Percentiles rank a stretch among this genome's conserved stretches.
These are phyloP conservation scores for Nemania bipapillata DNA, from an alignment of 2,329 filamentous ascomycete species.

Conservation along the genomic window DNA sequence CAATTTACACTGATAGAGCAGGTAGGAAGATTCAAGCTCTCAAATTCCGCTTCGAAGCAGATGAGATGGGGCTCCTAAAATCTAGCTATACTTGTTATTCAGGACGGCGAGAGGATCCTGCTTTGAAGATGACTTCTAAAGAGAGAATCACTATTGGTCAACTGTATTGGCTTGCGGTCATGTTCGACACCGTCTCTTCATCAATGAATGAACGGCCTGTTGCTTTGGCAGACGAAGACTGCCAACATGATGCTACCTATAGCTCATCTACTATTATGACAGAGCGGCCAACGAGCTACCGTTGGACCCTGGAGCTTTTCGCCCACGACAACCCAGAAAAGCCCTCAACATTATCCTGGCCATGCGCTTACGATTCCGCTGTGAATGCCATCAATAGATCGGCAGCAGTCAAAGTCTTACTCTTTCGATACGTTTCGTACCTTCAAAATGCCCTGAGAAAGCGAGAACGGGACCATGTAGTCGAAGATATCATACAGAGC, in stretches of 20 bases:
- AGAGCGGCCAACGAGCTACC: neutral
- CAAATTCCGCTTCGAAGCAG: conserved; percentile 13
- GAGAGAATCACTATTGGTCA: conserved; percentile 14
- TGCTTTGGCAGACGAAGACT: conserved; percentile 20
- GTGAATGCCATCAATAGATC: conserved; percentile 62
- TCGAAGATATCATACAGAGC: conserved; percentile 62
- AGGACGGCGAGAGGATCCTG: neutral
- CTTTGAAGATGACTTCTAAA: conserved; percentile 7
- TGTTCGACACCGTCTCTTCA: conserved; percentile 24
- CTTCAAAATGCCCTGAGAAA: conserved; percentile 64
- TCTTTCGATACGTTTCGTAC: conserved; percentile 67
- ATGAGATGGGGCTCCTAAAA: conserved; percentile 3
- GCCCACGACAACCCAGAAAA: conserved; percentile 50
- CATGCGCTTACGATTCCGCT: conserved; percentile 65
- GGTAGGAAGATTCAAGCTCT: conserved; percentile 18
- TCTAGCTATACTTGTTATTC: neutral
- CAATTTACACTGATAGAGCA: conserved; percentile 22
- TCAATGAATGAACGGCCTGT: conserved; percentile 27
- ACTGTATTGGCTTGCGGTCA: conserved; percentile 25
- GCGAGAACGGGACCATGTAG: conserved; percentile 49
- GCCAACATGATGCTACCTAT: conserved; percentile 15
- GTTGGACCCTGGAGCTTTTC: conserved; percentile 53
- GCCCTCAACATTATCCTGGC: conserved; percentile 57
- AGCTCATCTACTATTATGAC: neutral
- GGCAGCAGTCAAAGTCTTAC: conserved; percentile 67